These are phyloP conservation scores for Malus asiatica DNA, from an alignment of 306 rosid species.

Conservation along the genomic window DNA sequence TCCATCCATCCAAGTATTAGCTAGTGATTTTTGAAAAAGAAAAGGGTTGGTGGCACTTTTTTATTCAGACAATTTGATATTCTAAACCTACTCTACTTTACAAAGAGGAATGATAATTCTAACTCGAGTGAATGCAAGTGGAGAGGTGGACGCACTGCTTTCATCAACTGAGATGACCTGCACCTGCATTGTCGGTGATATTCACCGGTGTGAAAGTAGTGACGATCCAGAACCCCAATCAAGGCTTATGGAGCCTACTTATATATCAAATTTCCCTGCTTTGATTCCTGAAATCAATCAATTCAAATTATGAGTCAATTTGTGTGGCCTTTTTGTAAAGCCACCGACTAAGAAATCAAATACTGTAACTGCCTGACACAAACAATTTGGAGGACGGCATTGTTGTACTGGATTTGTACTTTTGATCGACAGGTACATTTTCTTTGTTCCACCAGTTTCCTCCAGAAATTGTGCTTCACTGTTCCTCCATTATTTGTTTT, in stretches of 20 bases:
- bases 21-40: background rate
- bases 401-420: background rate
- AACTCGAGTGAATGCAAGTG: too few relatives aligned
- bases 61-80: background rate
- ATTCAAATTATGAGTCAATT: background rate
- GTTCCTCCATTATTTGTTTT: conserved; percentile 4
- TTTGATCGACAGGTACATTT: background rate
- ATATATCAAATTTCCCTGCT: background rate
- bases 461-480: background rate
- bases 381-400: background rate
- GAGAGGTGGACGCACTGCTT: fast-evolving
- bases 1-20: background rate
- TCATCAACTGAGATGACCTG: too few relatives aligned
- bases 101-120: background rate
- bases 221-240: background rate
- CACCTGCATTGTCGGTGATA: background rate
- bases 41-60: background rate
- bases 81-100: too few relatives aligned
- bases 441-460: background rate
- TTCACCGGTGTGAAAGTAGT: background rate
- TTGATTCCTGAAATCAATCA: background rate
- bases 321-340: background rate
- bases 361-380: background rate
- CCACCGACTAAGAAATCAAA: background rate
- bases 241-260: background rate